A percentile compares a stretch with the other conserved stretches of the same genome.
These are phyloP conservation scores for Vigna unguiculata DNA, from an alignment of 306 rosid genomes.

Conservation along the genomic window DNA sequence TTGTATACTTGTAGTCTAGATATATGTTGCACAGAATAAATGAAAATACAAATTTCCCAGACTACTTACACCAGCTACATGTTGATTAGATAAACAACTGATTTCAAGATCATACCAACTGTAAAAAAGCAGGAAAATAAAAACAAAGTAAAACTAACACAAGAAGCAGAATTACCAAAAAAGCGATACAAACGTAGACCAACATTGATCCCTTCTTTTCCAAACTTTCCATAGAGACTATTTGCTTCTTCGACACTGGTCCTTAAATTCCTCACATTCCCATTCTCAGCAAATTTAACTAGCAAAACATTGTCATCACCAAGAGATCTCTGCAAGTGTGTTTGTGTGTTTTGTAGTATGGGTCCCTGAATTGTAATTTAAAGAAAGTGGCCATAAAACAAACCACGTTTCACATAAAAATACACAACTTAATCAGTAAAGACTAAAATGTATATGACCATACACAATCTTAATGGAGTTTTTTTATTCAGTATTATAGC, in stretches of 20 bases:
- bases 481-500: conserved; percentile 6
- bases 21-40: conserved; percentile 21
- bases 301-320: conserved; percentile 76
- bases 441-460: background rate
- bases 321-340: conserved; percentile 72
- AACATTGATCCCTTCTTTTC: conserved; percentile 70
- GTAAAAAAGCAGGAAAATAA: background rate
- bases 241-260: conserved; percentile 23
- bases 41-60: conserved; percentile 14
- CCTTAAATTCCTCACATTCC: background rate
- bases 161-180: conserved; percentile 63
- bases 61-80: conserved; percentile 17
- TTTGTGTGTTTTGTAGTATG: conserved; percentile 47
- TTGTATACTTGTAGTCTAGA: conserved; percentile 16
- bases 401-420: conserved; percentile 6
- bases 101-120: conserved; percentile 16
- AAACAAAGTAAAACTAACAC: background rate
- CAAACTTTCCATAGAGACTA: conserved; percentile 54
- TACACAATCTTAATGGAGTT: background rate
- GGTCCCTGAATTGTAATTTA: conserved; percentile 70
- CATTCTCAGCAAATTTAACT: conserved; percentile 65
- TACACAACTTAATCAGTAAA: background rate
- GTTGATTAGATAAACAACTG: background rate
- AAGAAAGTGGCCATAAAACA: conserved; percentile 18
- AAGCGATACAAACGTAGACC: conserved; percentile 66